These are phyloP conservation scores for Inga laurina DNA, from an alignment of 306 rosid genomes.

Conservation along the genomic window DNA sequence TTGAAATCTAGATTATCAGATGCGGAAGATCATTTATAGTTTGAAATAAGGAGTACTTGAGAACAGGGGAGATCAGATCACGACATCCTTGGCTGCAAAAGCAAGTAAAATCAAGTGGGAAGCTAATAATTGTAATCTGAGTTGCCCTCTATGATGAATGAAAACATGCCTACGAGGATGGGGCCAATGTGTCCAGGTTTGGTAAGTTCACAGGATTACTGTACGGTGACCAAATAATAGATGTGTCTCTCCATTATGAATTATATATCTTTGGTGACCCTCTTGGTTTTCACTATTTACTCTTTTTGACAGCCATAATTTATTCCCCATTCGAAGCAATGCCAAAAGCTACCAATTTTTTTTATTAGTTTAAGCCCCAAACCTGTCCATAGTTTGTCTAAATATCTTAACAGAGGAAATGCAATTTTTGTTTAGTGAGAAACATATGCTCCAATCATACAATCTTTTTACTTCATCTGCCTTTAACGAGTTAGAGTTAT, in stretches of 20 bases:
- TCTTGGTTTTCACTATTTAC: neutral
- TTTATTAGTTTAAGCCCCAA: neutral
- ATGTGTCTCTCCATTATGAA: neutral
- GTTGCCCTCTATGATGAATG: neutral
- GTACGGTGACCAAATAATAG: neutral
- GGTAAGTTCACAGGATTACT: conserved; percentile 9
- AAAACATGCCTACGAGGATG: neutral
- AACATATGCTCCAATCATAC: neutral
- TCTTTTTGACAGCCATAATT: neutral
- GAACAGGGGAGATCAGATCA: neutral
- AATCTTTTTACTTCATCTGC: neutral
- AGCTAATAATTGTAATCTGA: neutral
- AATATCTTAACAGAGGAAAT: neutral
- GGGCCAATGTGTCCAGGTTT: neutral
- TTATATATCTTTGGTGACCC: neutral
- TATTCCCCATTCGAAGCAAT: neutral
- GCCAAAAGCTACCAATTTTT: neutral
- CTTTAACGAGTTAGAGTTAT: neutral
- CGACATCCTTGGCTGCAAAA: neutral
- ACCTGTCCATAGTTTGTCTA: neutral
- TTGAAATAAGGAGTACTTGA: neutral
- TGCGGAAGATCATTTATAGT: neutral
- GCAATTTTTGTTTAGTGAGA: neutral
- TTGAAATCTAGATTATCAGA: neutral
- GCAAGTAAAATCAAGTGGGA: conserved; percentile 7